These are phyloP conservation scores for Setaria italica DNA, from an alignment of 202 grass and related monocot species.

Conservation along the genomic window DNA sequence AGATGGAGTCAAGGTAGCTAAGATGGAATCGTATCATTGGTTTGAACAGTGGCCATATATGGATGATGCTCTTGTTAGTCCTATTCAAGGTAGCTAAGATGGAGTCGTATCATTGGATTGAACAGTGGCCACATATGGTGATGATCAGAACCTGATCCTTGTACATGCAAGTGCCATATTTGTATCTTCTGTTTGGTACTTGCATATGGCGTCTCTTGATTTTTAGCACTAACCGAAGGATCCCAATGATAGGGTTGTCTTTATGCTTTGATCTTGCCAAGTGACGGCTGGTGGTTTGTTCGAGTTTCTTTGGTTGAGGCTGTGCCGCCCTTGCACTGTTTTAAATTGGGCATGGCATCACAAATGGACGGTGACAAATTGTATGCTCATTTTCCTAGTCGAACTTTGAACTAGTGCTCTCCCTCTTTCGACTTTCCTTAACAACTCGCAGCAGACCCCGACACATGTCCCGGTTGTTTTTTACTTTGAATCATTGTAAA, in stretches of 20 bases:
- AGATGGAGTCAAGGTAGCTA: too few relatives aligned
- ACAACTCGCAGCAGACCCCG: background rate
- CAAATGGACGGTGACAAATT: background rate
- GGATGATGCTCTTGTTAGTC: background rate
- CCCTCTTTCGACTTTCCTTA: background rate
- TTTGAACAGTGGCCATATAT: background rate
- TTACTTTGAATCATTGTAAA: background rate
- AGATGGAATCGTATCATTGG: too few relatives aligned
- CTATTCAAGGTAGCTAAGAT: background rate
- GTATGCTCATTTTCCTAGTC: background rate
- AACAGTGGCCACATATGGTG: conserved; percentile 34
- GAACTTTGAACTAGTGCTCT: background rate
- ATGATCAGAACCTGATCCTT: conserved; percentile 24
- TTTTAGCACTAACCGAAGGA: background rate
- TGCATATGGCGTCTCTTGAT: background rate
- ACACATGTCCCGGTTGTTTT: background rate
- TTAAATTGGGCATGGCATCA: background rate
- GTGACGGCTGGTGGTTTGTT: background rate
- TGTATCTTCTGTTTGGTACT: background rate
- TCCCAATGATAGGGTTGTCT: background rate
- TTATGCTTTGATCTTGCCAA: background rate
- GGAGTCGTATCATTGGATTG: background rate
- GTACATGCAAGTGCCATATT: background rate
- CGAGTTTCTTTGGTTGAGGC: conserved; percentile 5
- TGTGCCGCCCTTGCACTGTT: background rate